Percentiles rank a stretch among this genome's conserved stretches.
These are phyloP conservation scores for Thermomyces lanuginosus DNA, from an alignment of 2,329 filamentous ascomycete genomes.

Conservation along the genomic window DNA sequence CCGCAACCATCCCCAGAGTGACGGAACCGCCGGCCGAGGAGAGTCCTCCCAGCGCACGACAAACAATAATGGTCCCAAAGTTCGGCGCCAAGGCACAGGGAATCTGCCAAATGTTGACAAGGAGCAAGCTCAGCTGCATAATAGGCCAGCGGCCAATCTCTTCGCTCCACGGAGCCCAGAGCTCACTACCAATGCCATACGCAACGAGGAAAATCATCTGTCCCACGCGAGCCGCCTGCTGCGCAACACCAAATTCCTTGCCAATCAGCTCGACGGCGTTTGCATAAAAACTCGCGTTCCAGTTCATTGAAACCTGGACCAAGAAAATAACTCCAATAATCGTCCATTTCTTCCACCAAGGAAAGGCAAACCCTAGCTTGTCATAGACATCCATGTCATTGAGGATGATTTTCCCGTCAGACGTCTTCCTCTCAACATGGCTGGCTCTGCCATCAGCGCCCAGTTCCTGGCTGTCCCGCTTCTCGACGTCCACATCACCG, in stretches of 20 bases:
- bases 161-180: conserved; percentile 77
- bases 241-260: conserved; percentile 48
- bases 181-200: conserved; percentile 71
- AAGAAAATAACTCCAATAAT: conserved; percentile 53
- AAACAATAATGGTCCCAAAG: conserved; percentile 51
- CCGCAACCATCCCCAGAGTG: conserved; percentile 48
- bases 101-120: conserved; percentile 64
- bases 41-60: conserved; percentile 47
- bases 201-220: conserved; percentile 61
- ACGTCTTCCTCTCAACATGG: conserved; percentile 6
- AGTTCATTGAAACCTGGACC: conserved; percentile 61
- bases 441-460: conserved; percentile 2
- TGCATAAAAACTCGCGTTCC: conserved; percentile 58
- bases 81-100: conserved; percentile 57
- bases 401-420: conserved; percentile 22
- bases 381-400: conserved; percentile 44
- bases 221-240: conserved; percentile 51
- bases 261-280: conserved; percentile 48
- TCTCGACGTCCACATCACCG: conserved; percentile 6
- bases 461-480: conserved; percentile 4
- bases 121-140: conserved; percentile 52
- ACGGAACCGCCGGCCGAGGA: conserved; percentile 49
- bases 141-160: conserved; percentile 63
- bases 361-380: conserved; percentile 46
- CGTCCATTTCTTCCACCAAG: conserved; percentile 51